Evolutionary conservation across 2,329 filamentous ascomycete genomes (phyloP).

Genomic region (Arthroderma sp.): DNA sequence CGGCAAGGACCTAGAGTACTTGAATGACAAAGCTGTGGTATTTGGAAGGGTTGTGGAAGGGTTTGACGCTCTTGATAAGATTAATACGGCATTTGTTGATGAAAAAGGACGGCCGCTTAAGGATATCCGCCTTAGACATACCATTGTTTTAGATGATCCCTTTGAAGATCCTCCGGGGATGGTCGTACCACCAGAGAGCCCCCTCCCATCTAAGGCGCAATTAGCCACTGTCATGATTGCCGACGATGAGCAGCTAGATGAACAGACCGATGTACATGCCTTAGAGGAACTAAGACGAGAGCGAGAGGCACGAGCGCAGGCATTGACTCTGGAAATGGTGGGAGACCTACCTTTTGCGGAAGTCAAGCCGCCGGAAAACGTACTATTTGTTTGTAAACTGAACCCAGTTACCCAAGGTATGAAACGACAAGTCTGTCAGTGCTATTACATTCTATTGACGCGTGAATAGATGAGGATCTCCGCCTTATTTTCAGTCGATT

Average conservation of each 20-base stretch:
- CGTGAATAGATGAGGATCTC: conserved; percentile 60
- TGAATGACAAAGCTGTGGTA: conserved; percentile 87
- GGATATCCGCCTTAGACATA: conserved; percentile 90
- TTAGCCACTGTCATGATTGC: conserved; percentile 83
- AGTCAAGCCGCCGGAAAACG: conserved; percentile 92
- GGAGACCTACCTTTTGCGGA: conserved; percentile 95
- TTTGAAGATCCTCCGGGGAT: conserved; percentile 70
- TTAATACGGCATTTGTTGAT: conserved; percentile 81
- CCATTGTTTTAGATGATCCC: conserved; percentile 80
- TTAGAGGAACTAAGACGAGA: conserved; percentile 71
- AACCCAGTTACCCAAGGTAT: conserved; percentile 78
- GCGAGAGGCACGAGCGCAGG: conserved; percentile 83
- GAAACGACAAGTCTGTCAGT: conserved; percentile 3
- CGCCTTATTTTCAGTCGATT: conserved; percentile 96
- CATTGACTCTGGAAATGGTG: conserved; percentile 92
- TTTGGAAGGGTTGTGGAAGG: conserved; percentile 95
- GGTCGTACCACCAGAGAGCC: conserved; percentile 64
- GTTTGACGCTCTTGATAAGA: conserved; percentile 84
- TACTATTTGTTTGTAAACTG: conserved; percentile 95
- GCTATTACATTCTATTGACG: conserved; percentile 9
- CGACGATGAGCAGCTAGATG: conserved; percentile 70
- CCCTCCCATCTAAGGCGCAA: conserved; percentile 69
- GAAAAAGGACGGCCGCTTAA: conserved; percentile 75
- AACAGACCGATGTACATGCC: conserved; percentile 66
- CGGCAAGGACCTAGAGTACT: conserved; percentile 74